Base-by-base conservation (phyloP, 129 eudicot species). In the Pittosporum tobira region DNA sequence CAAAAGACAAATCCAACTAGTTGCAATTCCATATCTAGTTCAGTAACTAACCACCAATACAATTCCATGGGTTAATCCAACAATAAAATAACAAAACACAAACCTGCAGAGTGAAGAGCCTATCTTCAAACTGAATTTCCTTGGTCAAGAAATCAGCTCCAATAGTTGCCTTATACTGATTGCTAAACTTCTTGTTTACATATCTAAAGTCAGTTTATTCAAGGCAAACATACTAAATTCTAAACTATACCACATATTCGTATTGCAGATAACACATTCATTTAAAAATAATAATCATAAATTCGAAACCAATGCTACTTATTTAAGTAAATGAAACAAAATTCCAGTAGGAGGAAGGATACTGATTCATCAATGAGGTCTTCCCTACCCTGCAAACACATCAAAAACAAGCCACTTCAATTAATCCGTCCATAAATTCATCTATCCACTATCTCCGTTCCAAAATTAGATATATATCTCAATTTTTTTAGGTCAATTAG, bases 131-230 rank as follows among this genome's bases (percentile, higher is more conserved):
- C 64, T 90, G 89, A 65, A 90, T 95, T 73, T 90, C 98, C 75
- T 90, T 90, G n/a, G 98, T 90, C 89, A 90, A 73, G 86, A 90
- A 90, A 83, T 90, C 98, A 12, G 97, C 97, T 57, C 97, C 96
- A 23, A 88, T 88, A 0, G 96, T 88, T 2, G 94, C 96, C 86
- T 88, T 88, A 84, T 84, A 88, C 16, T 88, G 94, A 73, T 81
- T 84, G 82, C 94, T 84, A 63, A 88, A 88, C 80, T 88, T 88
- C 79, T 78, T 88, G 73, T 84, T 84, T 11, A 88, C 96, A 63
- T 88, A 88, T 81, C 96, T 88, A 68, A 57, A 45, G 63, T 65
- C 51, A 44, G 37, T 38, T 64, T 4, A 48, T 47, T 71, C 27
- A 88, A 72, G 89, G 70, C 61, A 62, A 76, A 65, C 78, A 56